phyloP scores from a whole-genome alignment of 371 early-diverging fungal species.

The Phascolomyces articulosus region DNA sequence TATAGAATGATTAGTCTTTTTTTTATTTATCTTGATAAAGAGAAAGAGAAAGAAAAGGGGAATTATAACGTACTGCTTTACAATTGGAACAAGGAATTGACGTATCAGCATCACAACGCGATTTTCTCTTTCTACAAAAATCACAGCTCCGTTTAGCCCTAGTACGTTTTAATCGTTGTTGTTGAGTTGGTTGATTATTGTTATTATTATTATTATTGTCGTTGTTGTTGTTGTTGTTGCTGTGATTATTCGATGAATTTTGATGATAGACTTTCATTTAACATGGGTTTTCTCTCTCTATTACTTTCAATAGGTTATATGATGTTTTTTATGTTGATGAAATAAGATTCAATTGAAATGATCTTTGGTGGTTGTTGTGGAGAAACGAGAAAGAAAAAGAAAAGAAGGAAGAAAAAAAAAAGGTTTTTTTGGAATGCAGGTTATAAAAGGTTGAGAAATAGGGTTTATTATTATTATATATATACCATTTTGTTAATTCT shows the following conservation, averaged over 20 bases:
- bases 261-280: constrained; percentile 10
- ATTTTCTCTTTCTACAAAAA: constrained; percentile 53
- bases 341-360: constrained; percentile 1
- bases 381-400: not conserved
- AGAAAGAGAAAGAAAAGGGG: not conserved
- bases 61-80: constrained; percentile 36
- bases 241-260: not conserved
- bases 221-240: constrained; percentile 5
- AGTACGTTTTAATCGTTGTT: constrained; percentile 37
- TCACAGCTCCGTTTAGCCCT: constrained; percentile 59
- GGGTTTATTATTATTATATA: not conserved
- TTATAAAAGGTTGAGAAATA: no score
- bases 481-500: not conserved
- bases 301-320: no score
- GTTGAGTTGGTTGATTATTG: not conserved
- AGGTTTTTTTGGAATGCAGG: no score
- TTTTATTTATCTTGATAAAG: not conserved
- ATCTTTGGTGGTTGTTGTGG: no score
- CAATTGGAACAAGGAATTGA: constrained; percentile 54
- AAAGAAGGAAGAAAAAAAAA: no score
- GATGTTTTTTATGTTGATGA: not conserved
- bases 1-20: not conserved
- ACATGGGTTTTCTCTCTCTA: not conserved
- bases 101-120: constrained; percentile 54
- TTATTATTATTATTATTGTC: not conserved